Evolutionary conservation across 2,329 filamentous ascomycete genomes (phyloP), one percentile per base, ranked within the genome.

Genomic region (Diaporthe sp.): DNA sequence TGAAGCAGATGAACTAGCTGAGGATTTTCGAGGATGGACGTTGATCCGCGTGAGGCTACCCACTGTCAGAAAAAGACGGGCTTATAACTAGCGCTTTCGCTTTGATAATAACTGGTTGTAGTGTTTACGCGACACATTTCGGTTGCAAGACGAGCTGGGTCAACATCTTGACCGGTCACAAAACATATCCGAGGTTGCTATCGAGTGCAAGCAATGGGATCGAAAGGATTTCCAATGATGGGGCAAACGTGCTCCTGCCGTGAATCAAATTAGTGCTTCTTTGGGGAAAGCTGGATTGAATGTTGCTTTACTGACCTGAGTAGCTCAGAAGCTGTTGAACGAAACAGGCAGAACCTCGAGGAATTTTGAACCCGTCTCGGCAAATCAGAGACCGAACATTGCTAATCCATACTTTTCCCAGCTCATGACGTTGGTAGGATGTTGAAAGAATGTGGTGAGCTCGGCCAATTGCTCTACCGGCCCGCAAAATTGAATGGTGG

Each of bases 141-240:
- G 34, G 34, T 13, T 17, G 31, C 7, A 31, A 25, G 4, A 25
- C 47, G 47, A 28, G 2, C 31, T 6, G n/a, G 34, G 1, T 37
- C 34, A 55, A 55, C 34, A 70, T 17, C 7, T 28, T 51, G 49
- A 9, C 15, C 47, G n/a, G n/a, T 22, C 60, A n/a, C n/a, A 7
- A 42, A 55, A 17, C 2, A 4, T 42, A n/a, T 28, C 34, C 49
- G 49, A 47, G 37, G 34, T 31, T 7, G 2, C 28, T 10, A 55
- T 70, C 65, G 49, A 55, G 31, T 31, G 28, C n/a, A 22, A 55
- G 34, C 49, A 70, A 42, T 39, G 17, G 31, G 65, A 55, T 55
- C 49, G 49, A 22, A 2, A 4, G 22, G 1, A 42, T 70, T 53
- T 28, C 9, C 22, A 25, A 39, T 68, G 28, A 22, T 3, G 10